A percentile compares a stretch with the other conserved stretches of the same genome.
These are phyloP conservation scores for Primulina huaijiensis DNA, from an alignment of 257 asterid species.

Conservation along the genomic window DNA sequence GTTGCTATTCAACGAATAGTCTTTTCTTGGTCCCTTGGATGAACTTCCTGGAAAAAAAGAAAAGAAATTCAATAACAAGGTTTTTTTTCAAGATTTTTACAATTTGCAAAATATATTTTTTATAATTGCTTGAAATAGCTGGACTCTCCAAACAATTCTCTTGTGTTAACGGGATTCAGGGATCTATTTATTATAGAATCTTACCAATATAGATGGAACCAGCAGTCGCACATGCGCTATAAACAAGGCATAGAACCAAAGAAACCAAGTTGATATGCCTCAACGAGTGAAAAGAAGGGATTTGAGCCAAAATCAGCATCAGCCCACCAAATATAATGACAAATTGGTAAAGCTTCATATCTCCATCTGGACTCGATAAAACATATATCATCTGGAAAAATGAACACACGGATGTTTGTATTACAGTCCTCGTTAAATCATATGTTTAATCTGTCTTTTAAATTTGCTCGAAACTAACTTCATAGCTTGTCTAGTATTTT, in stretches of 20 bases:
- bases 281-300: slow-evolving; percentile 93
- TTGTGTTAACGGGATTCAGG: too few relatives aligned
- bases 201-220: slow-evolving; percentile 80
- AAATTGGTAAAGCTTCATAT: slow-evolving; percentile 59
- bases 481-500: background rate
- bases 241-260: slow-evolving; percentile 56
- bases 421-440: background rate
- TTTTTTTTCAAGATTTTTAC: too few relatives aligned
- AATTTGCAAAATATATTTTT: too few relatives aligned
- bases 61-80: background rate
- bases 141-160: too few relatives aligned
- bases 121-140: too few relatives aligned
- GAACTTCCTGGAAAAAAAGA: slow-evolving; percentile 51
- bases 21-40: slow-evolving; percentile 60
- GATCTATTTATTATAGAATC: background rate
- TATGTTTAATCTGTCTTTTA: too few relatives aligned
- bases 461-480: background rate
- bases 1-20: slow-evolving; percentile 49
- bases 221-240: slow-evolving; percentile 83
- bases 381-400: slow-evolving; percentile 60
- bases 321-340: slow-evolving; percentile 73
- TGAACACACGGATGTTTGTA: background rate
- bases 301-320: slow-evolving; percentile 76
- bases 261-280: slow-evolving; percentile 87
- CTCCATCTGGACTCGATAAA: slow-evolving; percentile 55